phyloP scores from a whole-genome alignment of 1,139 yeast genomes.

The Yamadazyma triangularis region DNA sequence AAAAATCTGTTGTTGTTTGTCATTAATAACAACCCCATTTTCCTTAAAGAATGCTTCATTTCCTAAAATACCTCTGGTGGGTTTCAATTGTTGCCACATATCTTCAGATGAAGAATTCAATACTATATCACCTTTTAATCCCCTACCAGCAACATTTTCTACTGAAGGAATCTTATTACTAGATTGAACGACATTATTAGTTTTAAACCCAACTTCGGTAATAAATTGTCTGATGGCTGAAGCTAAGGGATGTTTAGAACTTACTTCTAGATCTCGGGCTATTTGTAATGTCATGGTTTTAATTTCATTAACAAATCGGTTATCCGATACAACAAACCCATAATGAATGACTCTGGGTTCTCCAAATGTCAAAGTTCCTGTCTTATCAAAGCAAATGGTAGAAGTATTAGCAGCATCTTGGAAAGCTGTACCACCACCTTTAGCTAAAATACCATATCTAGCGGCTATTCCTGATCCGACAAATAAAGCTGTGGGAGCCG shows the following conservation, averaged over 20 bases:
- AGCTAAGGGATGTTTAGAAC: conserved; percentile 72
- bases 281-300: conserved; percentile 35
- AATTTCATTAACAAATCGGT: conserved; percentile 7
- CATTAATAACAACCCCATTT: conserved; percentile 24
- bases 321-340: conserved; percentile 15
- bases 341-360: conserved; percentile 54
- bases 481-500: conserved; percentile 46
- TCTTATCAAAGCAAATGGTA: conserved; percentile 72
- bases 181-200: conserved; percentile 8
- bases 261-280: conserved; percentile 55
- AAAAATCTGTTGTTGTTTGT: conserved; percentile 24
- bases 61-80: conserved; percentile 52
- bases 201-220: conserved; percentile 10
- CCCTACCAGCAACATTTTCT: conserved; percentile 55
- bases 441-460: conserved; percentile 64
- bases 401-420: conserved; percentile 67
- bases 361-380: conserved; percentile 75
- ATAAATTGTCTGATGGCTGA: conserved; percentile 48
- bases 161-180: conserved; percentile 45
- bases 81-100: conserved; percentile 26
- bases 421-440: conserved; percentile 81
- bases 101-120: conserved; percentile 15
- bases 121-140: conserved; percentile 43
- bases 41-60: conserved; percentile 57
- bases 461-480: conserved; percentile 48